phyloP scores from a whole-genome alignment of 441 rosid species.

The Adansonia rubrostipa region DNA sequence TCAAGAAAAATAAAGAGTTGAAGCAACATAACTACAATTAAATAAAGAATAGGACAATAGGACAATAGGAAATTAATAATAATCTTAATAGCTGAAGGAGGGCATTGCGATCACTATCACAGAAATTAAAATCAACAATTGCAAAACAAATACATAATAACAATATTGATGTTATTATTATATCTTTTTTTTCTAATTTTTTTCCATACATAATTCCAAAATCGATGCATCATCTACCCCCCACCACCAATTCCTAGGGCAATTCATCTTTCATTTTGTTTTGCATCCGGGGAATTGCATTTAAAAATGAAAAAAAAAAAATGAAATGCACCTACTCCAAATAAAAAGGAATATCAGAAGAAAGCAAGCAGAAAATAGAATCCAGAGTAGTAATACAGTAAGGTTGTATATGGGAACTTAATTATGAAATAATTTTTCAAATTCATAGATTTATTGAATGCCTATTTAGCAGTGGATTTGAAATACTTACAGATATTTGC shows the following conservation, averaged over 20 bases:
- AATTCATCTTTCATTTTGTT: not conserved
- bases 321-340: not conserved
- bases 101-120: not conserved
- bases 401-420: no score
- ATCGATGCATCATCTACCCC: not conserved
- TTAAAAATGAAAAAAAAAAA: not conserved
- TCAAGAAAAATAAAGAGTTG: no score
- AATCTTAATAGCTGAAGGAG: not conserved
- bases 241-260: not conserved
- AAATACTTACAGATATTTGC: no score
- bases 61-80: not conserved
- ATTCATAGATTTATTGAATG: no score
- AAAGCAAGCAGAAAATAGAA: not conserved
- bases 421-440: no score
- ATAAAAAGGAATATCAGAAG: not conserved
- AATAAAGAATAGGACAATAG: not conserved
- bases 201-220: not conserved
- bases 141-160: not conserved
- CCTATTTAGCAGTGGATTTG: no score
- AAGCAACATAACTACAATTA: not conserved
- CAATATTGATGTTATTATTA: not conserved
- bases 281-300: not conserved
- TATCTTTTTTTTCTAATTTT: not conserved
- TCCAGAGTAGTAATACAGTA: not conserved
- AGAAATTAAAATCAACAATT: not conserved